These are phyloP conservation scores for Aspergillus carlsbadensis DNA, from an alignment of 495 filamentous ascomycete genomes.

Conservation along the genomic window DNA sequence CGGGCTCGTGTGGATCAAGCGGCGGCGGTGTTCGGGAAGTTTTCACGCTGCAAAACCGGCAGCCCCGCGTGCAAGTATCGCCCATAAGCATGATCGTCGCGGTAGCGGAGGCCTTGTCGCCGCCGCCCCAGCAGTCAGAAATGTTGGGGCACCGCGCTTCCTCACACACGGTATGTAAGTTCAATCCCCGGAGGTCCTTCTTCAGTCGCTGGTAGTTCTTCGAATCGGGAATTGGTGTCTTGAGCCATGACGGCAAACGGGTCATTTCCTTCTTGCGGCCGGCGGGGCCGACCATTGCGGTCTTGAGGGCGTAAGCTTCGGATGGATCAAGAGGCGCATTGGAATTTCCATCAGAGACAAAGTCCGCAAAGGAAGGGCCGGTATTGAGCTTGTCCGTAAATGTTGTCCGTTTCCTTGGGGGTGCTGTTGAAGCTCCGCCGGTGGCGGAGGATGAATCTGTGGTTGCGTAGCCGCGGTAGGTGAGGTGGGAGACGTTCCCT, in stretches of 20 bases:
- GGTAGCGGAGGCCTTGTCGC: slow-evolving; percentile 82
- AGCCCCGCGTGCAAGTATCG: slow-evolving; percentile 95
- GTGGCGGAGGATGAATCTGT: slow-evolving; percentile 41
- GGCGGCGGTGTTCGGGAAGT: slow-evolving; percentile 74
- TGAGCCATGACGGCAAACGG: slow-evolving; percentile 89
- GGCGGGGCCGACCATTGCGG: slow-evolving; percentile 77
- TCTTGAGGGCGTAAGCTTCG: slow-evolving; percentile 62
- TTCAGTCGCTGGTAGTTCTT: slow-evolving; percentile 93
- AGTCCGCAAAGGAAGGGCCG: slow-evolving; percentile 83
- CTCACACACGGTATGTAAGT: slow-evolving; percentile 94
- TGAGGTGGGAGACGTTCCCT: slow-evolving; percentile 17
- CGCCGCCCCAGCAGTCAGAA: slow-evolving; percentile 94
- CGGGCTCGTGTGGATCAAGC: slow-evolving; percentile 92
- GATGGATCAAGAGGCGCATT: slow-evolving; percentile 57
- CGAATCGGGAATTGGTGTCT: slow-evolving; percentile 84
- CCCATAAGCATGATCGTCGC: slow-evolving; percentile 99
- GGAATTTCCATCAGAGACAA: slow-evolving; percentile 56
- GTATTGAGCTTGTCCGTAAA: slow-evolving; percentile 81
- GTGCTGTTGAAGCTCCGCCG: slow-evolving; percentile 24
- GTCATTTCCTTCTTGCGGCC: slow-evolving; percentile 83
- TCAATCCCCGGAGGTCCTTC: slow-evolving; percentile 83
- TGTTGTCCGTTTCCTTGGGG: slow-evolving; percentile 52
- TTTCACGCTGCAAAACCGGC: slow-evolving; percentile 96
- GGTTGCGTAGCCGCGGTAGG: slow-evolving; percentile 40
- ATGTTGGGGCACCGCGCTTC: slow-evolving; percentile 98